Base-by-base conservation (phyloP, 768 basidiomycete genomes). In the Calocera viscosa region DNA sequence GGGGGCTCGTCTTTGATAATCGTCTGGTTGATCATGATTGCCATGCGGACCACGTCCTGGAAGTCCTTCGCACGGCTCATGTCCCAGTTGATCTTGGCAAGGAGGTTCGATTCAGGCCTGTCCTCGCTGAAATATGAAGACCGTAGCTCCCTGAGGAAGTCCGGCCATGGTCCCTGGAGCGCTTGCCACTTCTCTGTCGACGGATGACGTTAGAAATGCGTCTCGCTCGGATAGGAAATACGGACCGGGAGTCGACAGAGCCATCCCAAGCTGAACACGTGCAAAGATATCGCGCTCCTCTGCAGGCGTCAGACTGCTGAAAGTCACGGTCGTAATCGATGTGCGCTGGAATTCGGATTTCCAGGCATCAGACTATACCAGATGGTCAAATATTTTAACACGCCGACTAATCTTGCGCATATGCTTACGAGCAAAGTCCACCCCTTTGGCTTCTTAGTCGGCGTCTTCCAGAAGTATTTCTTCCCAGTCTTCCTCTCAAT, bases 201-300 rank as follows among this genome's bases (percentile, higher is more conserved):
- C 11, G 10, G 11, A 5, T 32, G 10, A 16, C 5, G 30, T 26
- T 32, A 60, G 30, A 16, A 10, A 7, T 47, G 19, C 7, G 43
- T 19, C 5, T 47, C 7, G 19, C 5, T 17, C 19, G 43, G 19
- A 47, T 3, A 47, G 43, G 5, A 17, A 47, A 17, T 24, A 60
- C 53, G 53, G 10, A 60, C 53, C 53, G 19, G 53, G 53, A 2
- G 53, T 60, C 14, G 26, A 5, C 5, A 60, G 53, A 16, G 53
- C 24, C 26, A 60, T 26, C 14, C 53, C 53, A 14, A 60, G 53
- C 26, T 60, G 53, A 16, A 60, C 53, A 10, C 53, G 24, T 19
- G 14, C 14, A 26, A 60, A 60, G 53, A 60, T 60, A 10, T 60
- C 53, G 53, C 53, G 53, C 30, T 60, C 53, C 53, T 60, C 53